Base-by-base conservation (phyloP, 176 grass and related monocot species). In the Carex parvula region DNA sequence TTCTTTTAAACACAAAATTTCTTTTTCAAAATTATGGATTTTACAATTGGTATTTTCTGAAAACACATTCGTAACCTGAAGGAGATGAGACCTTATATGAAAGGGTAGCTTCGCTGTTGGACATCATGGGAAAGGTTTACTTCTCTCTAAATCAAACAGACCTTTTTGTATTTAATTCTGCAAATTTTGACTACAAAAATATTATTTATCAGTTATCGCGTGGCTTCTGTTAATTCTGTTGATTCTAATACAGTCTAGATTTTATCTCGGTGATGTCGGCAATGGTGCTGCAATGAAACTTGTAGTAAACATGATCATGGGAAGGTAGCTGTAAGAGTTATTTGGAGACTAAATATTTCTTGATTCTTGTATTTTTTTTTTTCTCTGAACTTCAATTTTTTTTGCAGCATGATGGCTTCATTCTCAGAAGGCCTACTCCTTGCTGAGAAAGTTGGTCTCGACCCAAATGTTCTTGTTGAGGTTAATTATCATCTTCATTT, bases 241-340 rank as follows among this genome's bases (percentile, higher is more conserved):
- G 16, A 32, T 84, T 58, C 87, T 70, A 84, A 83, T 83, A 7
- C 84, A 92, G 89, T 98, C 91, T 53, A 95, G 86, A 81, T 92
- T 93, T 87, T 98, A 87, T 90, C 91, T 98, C 5, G 89, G 92
- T 18, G 86, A 93, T 74, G 89, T 98, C 22, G 92, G 95, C 46
- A 98, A 98, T 71, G 92, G 92, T 67, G 92, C 95, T 35, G 89
- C 91, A 53, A 98, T 98, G 95, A 98, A 98, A 86, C 91, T 95
- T 12, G 88, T 95, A 4, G 95, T 98, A 79, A 98, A 98, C 80
- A 98, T 93, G 95, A 92, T 98, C 22, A 97, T 97, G 95, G 91
- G 95, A 78, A 95, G 92, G 95, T 98, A 76, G 56, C 12, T 83
- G 14, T 30, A 64, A 41, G 17, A 86, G 54, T 63, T 76, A 35